Conservation (phyloP, 1,284 basidiomycete species). For the Boletus sp. region DNA sequence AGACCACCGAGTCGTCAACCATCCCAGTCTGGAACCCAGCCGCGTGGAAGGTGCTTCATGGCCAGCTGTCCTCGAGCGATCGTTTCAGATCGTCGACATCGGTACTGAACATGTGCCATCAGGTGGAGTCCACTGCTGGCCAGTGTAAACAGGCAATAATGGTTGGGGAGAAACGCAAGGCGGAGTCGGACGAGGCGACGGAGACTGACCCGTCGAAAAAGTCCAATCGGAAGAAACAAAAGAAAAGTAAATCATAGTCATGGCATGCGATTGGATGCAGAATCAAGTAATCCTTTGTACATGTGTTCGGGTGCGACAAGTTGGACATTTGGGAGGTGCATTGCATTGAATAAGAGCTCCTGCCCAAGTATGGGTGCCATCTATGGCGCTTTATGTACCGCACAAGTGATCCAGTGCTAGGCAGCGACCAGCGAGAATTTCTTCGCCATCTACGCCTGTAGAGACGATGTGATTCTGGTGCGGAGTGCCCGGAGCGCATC, state of each 20-base stretch:
- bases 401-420: too few relatives aligned
- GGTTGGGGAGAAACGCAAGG: conserved; percentile 41
- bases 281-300: neutral
- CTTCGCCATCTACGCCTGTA: conserved; percentile 8
- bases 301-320: neutral
- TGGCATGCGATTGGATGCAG: conserved; percentile 5
- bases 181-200: conserved; percentile 28
- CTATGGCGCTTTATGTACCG: too few relatives aligned
- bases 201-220: conserved; percentile 37
- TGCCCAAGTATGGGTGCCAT: too few relatives aligned
- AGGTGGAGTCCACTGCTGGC: conserved; percentile 36
- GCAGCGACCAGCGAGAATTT: neutral
- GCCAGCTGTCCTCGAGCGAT: conserved; percentile 37
- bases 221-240: conserved; percentile 53
- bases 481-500: conserved; percentile 21
- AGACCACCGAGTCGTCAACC: conserved; percentile 36
- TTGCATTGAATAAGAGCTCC: too few relatives aligned
- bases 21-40: conserved; percentile 43
- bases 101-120: conserved; percentile 47
- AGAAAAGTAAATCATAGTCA: conserved; percentile 36
- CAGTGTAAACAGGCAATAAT: conserved; percentile 7
- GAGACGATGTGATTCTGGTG: conserved; percentile 9
- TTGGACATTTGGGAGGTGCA: neutral
- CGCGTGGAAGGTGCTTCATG: conserved; percentile 38
- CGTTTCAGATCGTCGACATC: conserved; percentile 44